Conservation (phyloP, 208 protist genomes). For the Borovskyia barvae region DNA sequence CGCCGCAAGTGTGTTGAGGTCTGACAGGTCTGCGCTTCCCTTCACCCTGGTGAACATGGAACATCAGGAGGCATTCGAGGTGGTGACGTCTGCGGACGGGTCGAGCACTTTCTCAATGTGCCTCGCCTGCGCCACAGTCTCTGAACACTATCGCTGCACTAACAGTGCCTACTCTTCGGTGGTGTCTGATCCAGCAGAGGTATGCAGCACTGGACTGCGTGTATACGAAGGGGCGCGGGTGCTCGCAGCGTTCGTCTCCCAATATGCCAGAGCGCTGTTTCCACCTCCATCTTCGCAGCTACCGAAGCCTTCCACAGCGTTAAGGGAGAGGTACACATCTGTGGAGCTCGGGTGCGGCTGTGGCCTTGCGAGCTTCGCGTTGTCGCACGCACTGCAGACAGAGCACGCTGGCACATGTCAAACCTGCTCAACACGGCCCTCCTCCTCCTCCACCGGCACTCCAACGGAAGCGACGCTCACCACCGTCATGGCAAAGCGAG, state of each 20-base stretch:
- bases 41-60: background rate
- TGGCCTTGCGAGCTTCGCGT: constrained; percentile 53
- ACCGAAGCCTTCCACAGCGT: background rate
- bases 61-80: constrained; percentile 45
- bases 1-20: background rate
- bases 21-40: background rate
- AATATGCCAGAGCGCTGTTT: constrained; percentile 28
- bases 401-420: too few relatives aligned
- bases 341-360: constrained; percentile 75
- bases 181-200: constrained; percentile 4
- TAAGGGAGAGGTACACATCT: background rate
- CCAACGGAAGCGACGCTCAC: background rate
- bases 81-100: constrained; percentile 38
- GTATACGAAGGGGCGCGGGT: constrained; percentile 72
- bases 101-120: constrained; percentile 25
- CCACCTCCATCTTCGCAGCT: background rate
- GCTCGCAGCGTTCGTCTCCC: constrained; percentile 52
- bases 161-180: constrained; percentile 16
- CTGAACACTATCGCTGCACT: constrained; percentile 52
- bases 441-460: background rate
- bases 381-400: constrained; percentile 11
- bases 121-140: constrained; percentile 53
- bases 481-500: background rate
- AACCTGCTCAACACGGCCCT: too few relatives aligned
- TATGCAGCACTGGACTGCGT: constrained; percentile 62